Conservation (phyloP, 2,329 filamentous ascomycete species). For the Alternaria dauci region DNA sequence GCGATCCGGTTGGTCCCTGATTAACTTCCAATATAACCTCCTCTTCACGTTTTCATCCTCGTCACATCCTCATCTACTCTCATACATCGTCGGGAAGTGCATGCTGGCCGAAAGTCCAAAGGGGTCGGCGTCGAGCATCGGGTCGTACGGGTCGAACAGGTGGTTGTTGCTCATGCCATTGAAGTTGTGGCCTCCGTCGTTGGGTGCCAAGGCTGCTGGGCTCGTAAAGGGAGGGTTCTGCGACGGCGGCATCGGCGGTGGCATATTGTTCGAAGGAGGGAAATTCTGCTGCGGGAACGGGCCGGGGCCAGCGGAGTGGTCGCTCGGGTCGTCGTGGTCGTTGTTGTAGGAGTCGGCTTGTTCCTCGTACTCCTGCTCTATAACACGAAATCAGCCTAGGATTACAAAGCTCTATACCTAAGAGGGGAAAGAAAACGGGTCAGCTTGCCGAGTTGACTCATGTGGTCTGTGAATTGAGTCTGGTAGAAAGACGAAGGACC, state of each 20-base stretch:
- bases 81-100: slow-evolving; percentile 85
- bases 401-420: slow-evolving; percentile 68
- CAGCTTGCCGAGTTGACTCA: slow-evolving; percentile 92
- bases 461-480: slow-evolving; percentile 90
- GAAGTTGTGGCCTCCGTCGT: slow-evolving; percentile 50
- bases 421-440: slow-evolving; percentile 60
- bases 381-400: slow-evolving; percentile 72
- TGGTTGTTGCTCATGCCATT: slow-evolving; percentile 59
- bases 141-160: slow-evolving; percentile 77
- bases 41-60: slow-evolving; percentile 19
- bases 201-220: slow-evolving; percentile 43
- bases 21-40: slow-evolving; percentile 10
- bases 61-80: slow-evolving; percentile 48
- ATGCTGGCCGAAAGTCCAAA: slow-evolving; percentile 94
- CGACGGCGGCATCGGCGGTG: slow-evolving; percentile 48
- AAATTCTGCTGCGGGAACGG: slow-evolving; percentile 67
- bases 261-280: slow-evolving; percentile 57
- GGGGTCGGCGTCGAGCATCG: slow-evolving; percentile 89
- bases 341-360: slow-evolving; percentile 80
- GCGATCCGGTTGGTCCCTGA: slow-evolving; percentile 7
- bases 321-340: slow-evolving; percentile 75
- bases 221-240: slow-evolving; percentile 49
- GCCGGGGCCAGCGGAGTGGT: slow-evolving; percentile 73
- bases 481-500: slow-evolving; percentile 73
- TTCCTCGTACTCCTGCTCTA: slow-evolving; percentile 97